Percentiles rank a stretch among this genome's conserved stretches.
Conservation (phyloP, 2,329 filamentous ascomycete species). For the Arthrobotrys iridis region DNA sequence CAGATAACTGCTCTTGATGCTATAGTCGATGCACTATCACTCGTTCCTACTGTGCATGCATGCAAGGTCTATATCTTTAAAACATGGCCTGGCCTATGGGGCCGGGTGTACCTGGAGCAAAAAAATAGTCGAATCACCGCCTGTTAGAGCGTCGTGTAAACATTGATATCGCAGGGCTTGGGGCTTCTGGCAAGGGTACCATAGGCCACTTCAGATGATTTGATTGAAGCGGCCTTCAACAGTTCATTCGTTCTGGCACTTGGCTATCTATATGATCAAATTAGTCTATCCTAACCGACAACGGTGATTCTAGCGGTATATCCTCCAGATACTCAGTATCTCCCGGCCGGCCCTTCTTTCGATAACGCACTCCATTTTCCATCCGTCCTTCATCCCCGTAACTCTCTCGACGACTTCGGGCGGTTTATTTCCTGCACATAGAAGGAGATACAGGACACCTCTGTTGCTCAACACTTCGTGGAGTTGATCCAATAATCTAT, state of each 20-base stretch:
- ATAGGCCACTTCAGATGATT: too few relatives aligned
- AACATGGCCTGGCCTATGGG: too few relatives aligned
- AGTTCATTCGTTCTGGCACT: too few relatives aligned
- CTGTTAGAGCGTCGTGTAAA: too few relatives aligned
- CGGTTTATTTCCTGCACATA: slow-evolving; percentile 91
- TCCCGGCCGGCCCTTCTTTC: slow-evolving; percentile 90
- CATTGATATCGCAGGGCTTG: neutral
- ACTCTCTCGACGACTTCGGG: slow-evolving; percentile 75
- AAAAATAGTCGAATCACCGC: too few relatives aligned
- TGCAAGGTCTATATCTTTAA: too few relatives aligned
- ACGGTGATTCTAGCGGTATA: slow-evolving; percentile 70
- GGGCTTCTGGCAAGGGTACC: too few relatives aligned
- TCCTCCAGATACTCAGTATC: slow-evolving; percentile 85
- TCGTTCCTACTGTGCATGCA: too few relatives aligned
- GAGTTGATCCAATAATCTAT: slow-evolving; percentile 77
- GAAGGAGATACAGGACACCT: slow-evolving; percentile 86
- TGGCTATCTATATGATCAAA: neutral
- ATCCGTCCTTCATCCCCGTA: slow-evolving; percentile 68
- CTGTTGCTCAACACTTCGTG: slow-evolving; percentile 71
- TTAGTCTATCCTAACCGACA: neutral
- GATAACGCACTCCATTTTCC: slow-evolving; percentile 81
- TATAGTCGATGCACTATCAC: too few relatives aligned
- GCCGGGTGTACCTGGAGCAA: too few relatives aligned
- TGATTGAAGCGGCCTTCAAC: too few relatives aligned
- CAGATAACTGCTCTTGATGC: too few relatives aligned